Percentiles rank a stretch among this genome's conserved stretches.
These are phyloP conservation scores for Jamesozyma gamospora DNA, from an alignment of 805 yeast species.

Conservation along the genomic window DNA sequence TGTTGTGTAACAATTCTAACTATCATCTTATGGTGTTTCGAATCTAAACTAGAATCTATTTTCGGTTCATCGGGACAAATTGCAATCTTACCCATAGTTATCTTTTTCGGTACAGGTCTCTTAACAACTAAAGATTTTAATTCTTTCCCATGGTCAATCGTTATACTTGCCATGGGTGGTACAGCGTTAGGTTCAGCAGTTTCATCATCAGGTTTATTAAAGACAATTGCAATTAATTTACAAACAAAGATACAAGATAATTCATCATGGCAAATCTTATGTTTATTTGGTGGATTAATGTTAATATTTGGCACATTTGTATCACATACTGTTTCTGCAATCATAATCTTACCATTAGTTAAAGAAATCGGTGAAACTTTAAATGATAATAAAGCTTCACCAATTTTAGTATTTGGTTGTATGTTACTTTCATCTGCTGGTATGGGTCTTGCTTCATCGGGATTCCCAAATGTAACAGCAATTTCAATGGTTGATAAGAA, in stretches of 20 bases:
- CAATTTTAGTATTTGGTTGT: constrained; percentile 33
- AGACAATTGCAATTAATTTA: constrained; percentile 63
- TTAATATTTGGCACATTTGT: constrained; percentile 88
- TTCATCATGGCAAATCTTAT: constrained; percentile 55
- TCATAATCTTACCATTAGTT: constrained; percentile 82
- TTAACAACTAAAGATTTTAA: constrained; percentile 79
- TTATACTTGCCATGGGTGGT: constrained; percentile 95
- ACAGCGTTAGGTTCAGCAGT: constrained; percentile 90
- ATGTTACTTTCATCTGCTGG: constrained; percentile 80
- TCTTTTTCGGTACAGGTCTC: constrained; percentile 84
- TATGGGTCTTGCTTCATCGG: constrained; percentile 95
- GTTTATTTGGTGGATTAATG: constrained; percentile 76
- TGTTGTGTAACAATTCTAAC: constrained; percentile 60
- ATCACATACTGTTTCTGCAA: constrained; percentile 93
- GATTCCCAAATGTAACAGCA: constrained; percentile 98
- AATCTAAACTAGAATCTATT: constrained; percentile 55
- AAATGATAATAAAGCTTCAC: constrained; percentile 61
- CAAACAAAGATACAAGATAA: constrained; percentile 57
- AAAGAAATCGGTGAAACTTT: constrained; percentile 72
- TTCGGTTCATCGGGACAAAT: constrained; percentile 92
- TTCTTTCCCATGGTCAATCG: constrained; percentile 93
- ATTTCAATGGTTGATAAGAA: constrained; percentile 86
- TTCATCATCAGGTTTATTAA: constrained; percentile 76
- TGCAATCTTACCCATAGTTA: constrained; percentile 74
- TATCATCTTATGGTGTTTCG: constrained; percentile 82